Evolutionary conservation across 331 rosid genomes (phyloP).

Genomic region (Quercus phellos): DNA sequence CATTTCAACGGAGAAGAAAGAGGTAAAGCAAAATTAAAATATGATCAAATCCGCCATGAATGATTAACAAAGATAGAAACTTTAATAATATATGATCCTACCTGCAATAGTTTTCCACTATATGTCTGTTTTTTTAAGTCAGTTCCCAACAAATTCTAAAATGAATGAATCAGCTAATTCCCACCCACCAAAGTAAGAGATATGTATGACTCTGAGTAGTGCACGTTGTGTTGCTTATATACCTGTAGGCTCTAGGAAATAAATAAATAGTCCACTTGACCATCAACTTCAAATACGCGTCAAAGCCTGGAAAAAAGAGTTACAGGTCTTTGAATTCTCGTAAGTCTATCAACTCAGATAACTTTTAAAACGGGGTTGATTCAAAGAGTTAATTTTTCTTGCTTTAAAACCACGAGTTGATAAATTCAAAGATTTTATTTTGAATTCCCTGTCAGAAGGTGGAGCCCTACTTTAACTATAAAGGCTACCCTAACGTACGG

Average conservation of each 20-base stretch:
- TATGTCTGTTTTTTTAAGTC: background rate
- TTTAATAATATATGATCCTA: constrained; percentile 7
- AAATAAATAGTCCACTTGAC: background rate
- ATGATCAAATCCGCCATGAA: background rate
- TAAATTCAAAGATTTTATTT: constrained; percentile 44
- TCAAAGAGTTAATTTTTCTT: constrained; percentile 2
- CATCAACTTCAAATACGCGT: constrained; percentile 44
- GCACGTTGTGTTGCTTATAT: constrained; percentile 9
- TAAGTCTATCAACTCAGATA: background rate
- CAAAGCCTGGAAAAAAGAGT: constrained; percentile 13
- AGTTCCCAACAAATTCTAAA: background rate
- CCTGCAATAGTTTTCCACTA: constrained; percentile 1
- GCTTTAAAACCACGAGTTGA: constrained; percentile 55
- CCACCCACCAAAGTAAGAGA: constrained; percentile 9
- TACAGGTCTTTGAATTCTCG: constrained; percentile 36
- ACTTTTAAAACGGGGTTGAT: constrained; percentile 4
- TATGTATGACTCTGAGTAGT: constrained; percentile 8
- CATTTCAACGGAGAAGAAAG: background rate
- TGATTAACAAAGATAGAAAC: background rate
- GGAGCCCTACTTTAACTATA: background rate
- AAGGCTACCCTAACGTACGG: background rate
- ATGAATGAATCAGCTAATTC: constrained; percentile 11
- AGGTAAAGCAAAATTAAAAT: background rate
- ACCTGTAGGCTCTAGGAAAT: background rate
- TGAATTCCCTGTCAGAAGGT: background rate